Base-by-base conservation (phyloP, 306 rosid species). In the Abrus precatorius region DNA sequence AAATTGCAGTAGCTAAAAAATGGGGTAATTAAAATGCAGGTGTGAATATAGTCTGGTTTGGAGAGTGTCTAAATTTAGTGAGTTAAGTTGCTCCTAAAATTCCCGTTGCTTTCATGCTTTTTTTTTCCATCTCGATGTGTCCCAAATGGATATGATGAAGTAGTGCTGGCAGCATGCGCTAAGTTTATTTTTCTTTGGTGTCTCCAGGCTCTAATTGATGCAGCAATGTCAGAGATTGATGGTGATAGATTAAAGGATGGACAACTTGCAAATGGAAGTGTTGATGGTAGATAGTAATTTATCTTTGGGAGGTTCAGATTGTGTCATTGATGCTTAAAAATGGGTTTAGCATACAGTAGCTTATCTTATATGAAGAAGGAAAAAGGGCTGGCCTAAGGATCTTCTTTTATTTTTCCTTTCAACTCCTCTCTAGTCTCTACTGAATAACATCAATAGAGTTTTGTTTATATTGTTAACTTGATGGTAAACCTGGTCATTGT, bases 161-260 rank as follows among this genome's bases (percentile, higher is more conserved):
- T 72, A 30, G 49, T 59, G 66, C 49, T 13, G 10, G 74, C 59
- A 70, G 64, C 81, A 43, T 47, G 71, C 34, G 57, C 50, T 53
- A 71, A 38, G 66, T 59, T 9, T 11, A 36, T 38, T 47, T 34
- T n/a, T 63, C 2, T 88, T 41, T 9, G 33, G 44, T 82, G 1
- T 72, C 83, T 81, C 89, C 95, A 95, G 98, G 79, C 78, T 76
- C 84, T 92, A 9, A 91, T 95, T 74, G 97, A 92, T 40, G 36
- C 83, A 5, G 84, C 76, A 60, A 30, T 75, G 78, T 53, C 77
- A 59, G 95, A 90, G 81, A 74, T 66, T 85, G 92, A 88, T 70
- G 81, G 33, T 65, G 85, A 36, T 43, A 86, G 77, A 83, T 82
- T 78, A 1, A 74, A 55, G 61, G 86, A 82, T 69, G 86, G 79